Percentiles rank a stretch among this genome's conserved stretches.
Evolutionary conservation across 2,329 filamentous ascomycete genomes (phyloP).

Genomic region (Ophiocordyceps unilateralis): DNA sequence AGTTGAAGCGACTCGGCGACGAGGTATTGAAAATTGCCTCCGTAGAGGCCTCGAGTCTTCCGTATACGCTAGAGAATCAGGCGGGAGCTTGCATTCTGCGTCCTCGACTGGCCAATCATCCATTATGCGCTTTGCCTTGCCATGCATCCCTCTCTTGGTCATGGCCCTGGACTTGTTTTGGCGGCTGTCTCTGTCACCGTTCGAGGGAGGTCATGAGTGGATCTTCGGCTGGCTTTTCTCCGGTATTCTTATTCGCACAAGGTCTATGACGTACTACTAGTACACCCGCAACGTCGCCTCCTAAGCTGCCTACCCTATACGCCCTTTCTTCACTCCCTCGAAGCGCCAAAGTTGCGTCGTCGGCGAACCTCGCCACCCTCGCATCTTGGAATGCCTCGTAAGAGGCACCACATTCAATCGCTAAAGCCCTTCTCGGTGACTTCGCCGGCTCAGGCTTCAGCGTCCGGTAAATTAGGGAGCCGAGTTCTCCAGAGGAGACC

Average conservation of each 20-base stretch:
- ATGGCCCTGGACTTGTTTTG: neutral
- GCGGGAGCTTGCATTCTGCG: neutral
- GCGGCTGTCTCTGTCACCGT: neutral
- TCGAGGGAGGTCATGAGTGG: neutral
- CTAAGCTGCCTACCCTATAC: neutral
- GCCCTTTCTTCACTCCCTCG: neutral
- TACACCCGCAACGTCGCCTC: neutral
- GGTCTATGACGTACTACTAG: neutral
- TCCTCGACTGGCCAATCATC: neutral
- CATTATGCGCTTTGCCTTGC: neutral
- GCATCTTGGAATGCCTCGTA: conserved; percentile 40
- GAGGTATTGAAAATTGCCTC: neutral
- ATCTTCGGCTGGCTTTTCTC: neutral
- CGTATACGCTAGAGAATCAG: neutral
- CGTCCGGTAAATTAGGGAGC: neutral
- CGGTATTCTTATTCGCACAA: neutral
- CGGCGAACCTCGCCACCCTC: neutral
- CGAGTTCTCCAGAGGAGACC: neutral
- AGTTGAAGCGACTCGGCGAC: neutral
- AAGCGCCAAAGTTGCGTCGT: neutral
- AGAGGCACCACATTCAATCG: conserved; percentile 36
- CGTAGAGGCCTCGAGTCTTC: neutral
- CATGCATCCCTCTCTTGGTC: neutral
- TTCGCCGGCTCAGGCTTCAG: conserved; percentile 18
- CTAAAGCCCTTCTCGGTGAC: conserved; percentile 42